Evolutionary conservation across 2,329 filamentous ascomycete species (phyloP).

Genomic region (Coniochaeta prunicola): DNA sequence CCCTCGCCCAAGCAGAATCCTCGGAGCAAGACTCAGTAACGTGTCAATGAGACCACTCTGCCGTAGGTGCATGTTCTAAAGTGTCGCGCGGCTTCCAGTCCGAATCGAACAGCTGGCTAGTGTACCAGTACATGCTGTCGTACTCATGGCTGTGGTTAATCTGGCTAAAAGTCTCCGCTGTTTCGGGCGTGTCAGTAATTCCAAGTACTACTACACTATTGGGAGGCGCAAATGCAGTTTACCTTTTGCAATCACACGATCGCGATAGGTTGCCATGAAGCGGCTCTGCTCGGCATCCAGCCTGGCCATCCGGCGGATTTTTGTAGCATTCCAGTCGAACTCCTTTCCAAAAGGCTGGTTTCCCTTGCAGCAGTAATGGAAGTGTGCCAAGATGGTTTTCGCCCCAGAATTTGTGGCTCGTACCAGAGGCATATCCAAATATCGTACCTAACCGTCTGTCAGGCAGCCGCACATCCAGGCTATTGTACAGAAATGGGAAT

Average conservation of each 20-base stretch:
- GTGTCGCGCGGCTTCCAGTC: constrained; percentile 17
- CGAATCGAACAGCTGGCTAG: constrained; percentile 17
- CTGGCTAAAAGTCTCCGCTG: constrained; percentile 10
- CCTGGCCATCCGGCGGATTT: constrained; percentile 16
- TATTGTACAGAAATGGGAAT: background rate
- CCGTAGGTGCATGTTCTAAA: constrained; percentile 15
- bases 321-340: constrained; percentile 15
- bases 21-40: background rate
- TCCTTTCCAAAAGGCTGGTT: constrained; percentile 17
- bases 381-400: constrained; percentile 24
- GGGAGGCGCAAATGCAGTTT: constrained; percentile 3
- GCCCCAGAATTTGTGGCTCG: constrained; percentile 19
- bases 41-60: constrained; percentile 3
- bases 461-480: background rate
- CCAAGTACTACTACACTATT: background rate
- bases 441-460: background rate
- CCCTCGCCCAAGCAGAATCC: background rate
- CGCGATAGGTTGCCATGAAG: constrained; percentile 16
- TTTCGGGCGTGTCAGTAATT: background rate
- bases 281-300: constrained; percentile 15
- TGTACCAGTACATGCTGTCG: constrained; percentile 16
- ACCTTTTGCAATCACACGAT: constrained; percentile 15
- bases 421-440: constrained; percentile 5
- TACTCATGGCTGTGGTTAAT: constrained; percentile 16
- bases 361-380: constrained; percentile 24